These are phyloP conservation scores for Gymnopus androsaceus DNA, from an alignment of 1,284 basidiomycete species.

Conservation along the genomic window DNA sequence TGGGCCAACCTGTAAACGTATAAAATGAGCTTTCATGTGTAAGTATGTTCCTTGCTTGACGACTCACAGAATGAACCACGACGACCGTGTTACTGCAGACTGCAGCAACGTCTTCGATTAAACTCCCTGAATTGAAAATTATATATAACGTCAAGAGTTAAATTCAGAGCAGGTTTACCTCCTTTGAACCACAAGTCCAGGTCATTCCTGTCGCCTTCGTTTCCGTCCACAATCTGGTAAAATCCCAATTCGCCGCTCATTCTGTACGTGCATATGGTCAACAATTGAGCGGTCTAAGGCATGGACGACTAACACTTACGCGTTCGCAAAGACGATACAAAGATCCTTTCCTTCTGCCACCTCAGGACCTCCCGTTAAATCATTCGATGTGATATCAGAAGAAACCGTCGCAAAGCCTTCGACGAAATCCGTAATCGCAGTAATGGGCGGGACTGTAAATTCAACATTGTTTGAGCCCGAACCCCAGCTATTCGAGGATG, in stretches of 20 bases:
- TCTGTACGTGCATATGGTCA: constrained; percentile 22
- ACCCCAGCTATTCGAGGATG: constrained; percentile 39
- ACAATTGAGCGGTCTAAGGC: background rate
- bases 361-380: constrained; percentile 44
- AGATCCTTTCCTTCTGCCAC: constrained; percentile 56
- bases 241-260: constrained; percentile 50
- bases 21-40: too few species aligned
- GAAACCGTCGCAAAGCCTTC: constrained; percentile 45
- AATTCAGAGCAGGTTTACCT: constrained; percentile 32
- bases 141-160: background rate
- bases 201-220: constrained; percentile 74
- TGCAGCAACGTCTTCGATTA: constrained; percentile 46
- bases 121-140: background rate
- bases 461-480: constrained; percentile 48
- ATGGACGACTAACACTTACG: constrained; percentile 34
- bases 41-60: too few species aligned
- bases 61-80: constrained; percentile 65
- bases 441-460: constrained; percentile 48
- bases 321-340: constrained; percentile 67
- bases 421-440: constrained; percentile 49
- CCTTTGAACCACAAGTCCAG: constrained; percentile 67
- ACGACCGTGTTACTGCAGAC: constrained; percentile 67
- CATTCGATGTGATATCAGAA: constrained; percentile 54
- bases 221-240: constrained; percentile 63
- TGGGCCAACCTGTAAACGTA: too few species aligned